Evolutionary conservation across 257 asterid genomes (phyloP), one percentile per base, ranked within the genome.

Genomic region (Solanum pimpinellifolium): DNA sequence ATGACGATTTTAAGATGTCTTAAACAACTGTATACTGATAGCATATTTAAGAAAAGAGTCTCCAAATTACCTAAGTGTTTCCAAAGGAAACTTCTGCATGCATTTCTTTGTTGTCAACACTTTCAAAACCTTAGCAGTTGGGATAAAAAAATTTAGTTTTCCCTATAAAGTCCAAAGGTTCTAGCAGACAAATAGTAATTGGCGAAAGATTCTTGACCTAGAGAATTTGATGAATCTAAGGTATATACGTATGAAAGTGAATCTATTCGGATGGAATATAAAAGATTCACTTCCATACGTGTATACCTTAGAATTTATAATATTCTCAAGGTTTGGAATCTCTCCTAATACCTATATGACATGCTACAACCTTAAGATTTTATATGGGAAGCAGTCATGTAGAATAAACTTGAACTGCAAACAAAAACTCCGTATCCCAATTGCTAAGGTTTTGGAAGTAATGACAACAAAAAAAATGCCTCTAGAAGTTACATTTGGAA

Each of bases 391-490:
- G 12, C 66, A 59, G 5, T 9, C 27, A 29, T 29, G 31, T 2
- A 29, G 31, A 29, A 29, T 2, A 29, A 29, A 29, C 31, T 29
- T 29, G 31, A 29, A 29, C 31, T 29, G 31, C 31, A 29, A 29
- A 2, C 31, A 29, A 29, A 29, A 29, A 29, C 31, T 29, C 2
- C 2, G 31, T 29, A 29, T 29, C 2, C 31, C 31, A 29, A 29
- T 29, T 29, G 31, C 12, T 21, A 60, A 60, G 25, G 92, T 95
- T 85, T 87, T 95, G 92, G 98, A 95, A 86, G 98, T 98, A 73
- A 91, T 95, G 47, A 96, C 98, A 2, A 93, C 98, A 27, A 0
- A 94, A 93, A 47, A 90, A 91, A 49, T 95, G 98, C 93, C 97
- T 91, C 85, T 97, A 94, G 87, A 91, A 87, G 3, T 60, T 92